These are phyloP conservation scores for Chamaecrista fasciculata DNA, from an alignment of 306 rosid species.

Conservation along the genomic window DNA sequence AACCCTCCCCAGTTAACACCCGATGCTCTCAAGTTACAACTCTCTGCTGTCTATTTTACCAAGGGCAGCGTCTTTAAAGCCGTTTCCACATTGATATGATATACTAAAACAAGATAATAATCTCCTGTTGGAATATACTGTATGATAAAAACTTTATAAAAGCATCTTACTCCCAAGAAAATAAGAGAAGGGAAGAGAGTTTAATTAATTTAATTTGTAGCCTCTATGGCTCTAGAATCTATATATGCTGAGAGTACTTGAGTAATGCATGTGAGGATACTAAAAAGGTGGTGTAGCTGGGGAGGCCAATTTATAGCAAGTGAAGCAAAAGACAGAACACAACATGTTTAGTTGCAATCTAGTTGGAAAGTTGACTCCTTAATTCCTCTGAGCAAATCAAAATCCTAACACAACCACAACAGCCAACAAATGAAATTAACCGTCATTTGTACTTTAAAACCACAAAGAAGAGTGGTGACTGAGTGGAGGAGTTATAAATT, in stretches of 20 bases:
- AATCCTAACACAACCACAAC: background rate
- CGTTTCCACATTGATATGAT: too few species aligned
- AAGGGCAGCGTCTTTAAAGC: too few species aligned
- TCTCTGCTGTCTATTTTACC: too few species aligned
- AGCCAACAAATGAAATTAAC: background rate
- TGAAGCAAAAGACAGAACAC: background rate
- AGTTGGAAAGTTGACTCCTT: conserved; percentile 30
- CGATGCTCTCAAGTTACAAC: too few species aligned
- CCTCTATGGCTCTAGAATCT: background rate
- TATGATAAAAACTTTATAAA: background rate
- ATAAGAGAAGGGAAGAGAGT: background rate
- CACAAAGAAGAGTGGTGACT: too few species aligned
- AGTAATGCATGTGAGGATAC: conserved; percentile 27
- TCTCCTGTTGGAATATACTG: background rate
- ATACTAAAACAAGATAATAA: too few species aligned
- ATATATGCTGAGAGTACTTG: conserved; percentile 4
- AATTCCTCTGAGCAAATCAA: background rate
- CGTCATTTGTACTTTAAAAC: background rate
- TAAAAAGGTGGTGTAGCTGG: conserved; percentile 19
- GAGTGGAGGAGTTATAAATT: background rate
- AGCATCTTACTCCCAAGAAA: too few species aligned
- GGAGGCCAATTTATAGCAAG: conserved; percentile 11
- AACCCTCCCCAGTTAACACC: too few species aligned
- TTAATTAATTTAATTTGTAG: background rate
- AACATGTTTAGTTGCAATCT: conserved; percentile 23